Conservation (phyloP, 441 rosid species). For the Populus hybrid region DNA sequence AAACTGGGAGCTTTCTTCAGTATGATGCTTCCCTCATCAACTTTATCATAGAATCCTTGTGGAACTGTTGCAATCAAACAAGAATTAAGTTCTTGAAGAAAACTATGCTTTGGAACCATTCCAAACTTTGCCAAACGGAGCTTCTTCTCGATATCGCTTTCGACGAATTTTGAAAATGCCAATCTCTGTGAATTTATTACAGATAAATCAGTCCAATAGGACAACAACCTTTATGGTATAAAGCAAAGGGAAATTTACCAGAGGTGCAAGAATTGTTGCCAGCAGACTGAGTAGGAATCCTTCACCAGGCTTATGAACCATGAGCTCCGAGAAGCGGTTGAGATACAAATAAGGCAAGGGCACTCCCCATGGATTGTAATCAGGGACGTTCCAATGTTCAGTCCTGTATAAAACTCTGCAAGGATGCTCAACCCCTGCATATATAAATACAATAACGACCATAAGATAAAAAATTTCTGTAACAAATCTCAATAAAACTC, state of each 20-base stretch:
- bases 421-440: conserved; percentile 28
- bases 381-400: conserved; percentile 37
- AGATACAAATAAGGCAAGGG: conserved; percentile 1
- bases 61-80: conserved; percentile 31
- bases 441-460: not conserved
- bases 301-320: conserved; percentile 46
- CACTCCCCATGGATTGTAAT: not conserved
- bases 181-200: conserved; percentile 29
- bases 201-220: not conserved
- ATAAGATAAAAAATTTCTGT: not conserved
- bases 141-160: conserved; percentile 26
- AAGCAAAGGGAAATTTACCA: conserved; percentile 23
- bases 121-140: conserved; percentile 37
- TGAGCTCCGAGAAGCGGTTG: conserved; percentile 31
- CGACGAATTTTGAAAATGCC: conserved; percentile 40
- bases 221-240: not conserved
- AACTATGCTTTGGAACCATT: conserved; percentile 42
- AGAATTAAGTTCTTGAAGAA: conserved; percentile 27
- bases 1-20: conserved; percentile 38
- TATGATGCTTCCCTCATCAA: conserved; percentile 37
- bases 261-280: conserved; percentile 30
- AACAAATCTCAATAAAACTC: not conserved
- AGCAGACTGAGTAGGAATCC: conserved; percentile 32
- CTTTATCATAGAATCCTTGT: conserved; percentile 28
- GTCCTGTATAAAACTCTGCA: conserved; percentile 31